Base-by-base conservation (phyloP, 1,284 basidiomycete genomes). In the Takashimella tepidaria region DNA sequence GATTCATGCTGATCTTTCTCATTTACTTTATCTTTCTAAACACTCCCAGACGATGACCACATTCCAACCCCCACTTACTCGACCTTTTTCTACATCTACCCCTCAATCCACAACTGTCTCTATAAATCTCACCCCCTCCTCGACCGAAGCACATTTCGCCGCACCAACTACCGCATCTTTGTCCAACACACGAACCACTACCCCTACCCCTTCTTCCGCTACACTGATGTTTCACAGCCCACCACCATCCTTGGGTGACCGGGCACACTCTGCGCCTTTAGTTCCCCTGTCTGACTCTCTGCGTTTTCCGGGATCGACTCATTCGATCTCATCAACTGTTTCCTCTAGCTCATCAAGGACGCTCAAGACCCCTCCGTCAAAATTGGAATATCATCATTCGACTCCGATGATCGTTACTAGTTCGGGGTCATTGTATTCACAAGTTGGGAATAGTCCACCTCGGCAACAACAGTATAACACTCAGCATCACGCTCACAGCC, bases 301-400 rank as follows among this genome's bases (percentile, higher is more conserved):
- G 31, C 31, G 31, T 8, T 16, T 37, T 16, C 10, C 31, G 31
- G 45, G 41, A 0, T 66, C 62, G 3, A 56, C 23, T 37, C 48
- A 46, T 13, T 68, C 67, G 0, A 55, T 69, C 12, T 8, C 31
- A 37, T 61, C 65, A 6, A 66, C 63, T 3, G 55, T 65, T 3
- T 61, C 64, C 20, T 67, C 65, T 5, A 67, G 60, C 4, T 65
- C 63, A 12, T 63, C 61, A 21, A 48, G 64, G 10, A 68, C 67
- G 3, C 54, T 69, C 16, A 65, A 64, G 48, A 69, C 67, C 1
- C 67, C 67, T 41, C 60, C 63, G 25, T 60, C 63, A 5, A 64
- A 65, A 22, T 43, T 57, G 23, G 56, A 58, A 19, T 49, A 60
- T 22, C 23, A 54, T 37, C 49, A 53, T n/a, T 53, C 54, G 5